A percentile compares a stretch with the other conserved stretches of the same genome.
Conservation (phyloP, 1,284 basidiomycete species). For the Microbotryum lychnidis-dioicae region DNA sequence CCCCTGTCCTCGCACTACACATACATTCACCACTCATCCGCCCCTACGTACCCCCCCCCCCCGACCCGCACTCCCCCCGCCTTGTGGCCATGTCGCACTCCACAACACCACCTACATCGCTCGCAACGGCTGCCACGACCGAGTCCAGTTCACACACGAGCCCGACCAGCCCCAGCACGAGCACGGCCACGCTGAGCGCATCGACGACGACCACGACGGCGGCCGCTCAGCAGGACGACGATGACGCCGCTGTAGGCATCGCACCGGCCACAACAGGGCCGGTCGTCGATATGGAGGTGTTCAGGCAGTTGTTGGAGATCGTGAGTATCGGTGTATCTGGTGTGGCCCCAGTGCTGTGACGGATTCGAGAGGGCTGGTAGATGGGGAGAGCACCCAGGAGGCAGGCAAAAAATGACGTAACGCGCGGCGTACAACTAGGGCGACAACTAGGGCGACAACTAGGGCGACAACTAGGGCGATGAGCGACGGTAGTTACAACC, state of each 20-base stretch:
- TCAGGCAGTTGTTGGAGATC: slow-evolving; percentile 43
- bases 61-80: too few species aligned
- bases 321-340: slow-evolving; percentile 6
- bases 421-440: not conserved
- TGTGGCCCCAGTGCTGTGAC: not conserved
- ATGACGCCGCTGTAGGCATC: slow-evolving; percentile 10
- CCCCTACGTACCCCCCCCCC: too few species aligned
- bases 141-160: too few species aligned
- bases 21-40: too few species aligned
- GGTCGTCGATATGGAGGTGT: slow-evolving; percentile 43
- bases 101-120: too few species aligned
- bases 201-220: not conserved
- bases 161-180: too few species aligned
- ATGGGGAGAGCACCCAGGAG: not conserved
- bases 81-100: too few species aligned
- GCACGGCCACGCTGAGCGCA: too few species aligned
- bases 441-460: too few species aligned
- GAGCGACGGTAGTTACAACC: not conserved
- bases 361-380: not conserved
- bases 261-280: slow-evolving; percentile 2
- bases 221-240: not conserved
- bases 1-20: too few species aligned
- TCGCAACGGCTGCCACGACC: too few species aligned
- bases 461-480: not conserved
- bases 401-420: not conserved